A percentile compares a stretch with the other conserved stretches of the same genome.
Conservation (phyloP, 805 yeast species). For the Lipomyces oligophaga region DNA sequence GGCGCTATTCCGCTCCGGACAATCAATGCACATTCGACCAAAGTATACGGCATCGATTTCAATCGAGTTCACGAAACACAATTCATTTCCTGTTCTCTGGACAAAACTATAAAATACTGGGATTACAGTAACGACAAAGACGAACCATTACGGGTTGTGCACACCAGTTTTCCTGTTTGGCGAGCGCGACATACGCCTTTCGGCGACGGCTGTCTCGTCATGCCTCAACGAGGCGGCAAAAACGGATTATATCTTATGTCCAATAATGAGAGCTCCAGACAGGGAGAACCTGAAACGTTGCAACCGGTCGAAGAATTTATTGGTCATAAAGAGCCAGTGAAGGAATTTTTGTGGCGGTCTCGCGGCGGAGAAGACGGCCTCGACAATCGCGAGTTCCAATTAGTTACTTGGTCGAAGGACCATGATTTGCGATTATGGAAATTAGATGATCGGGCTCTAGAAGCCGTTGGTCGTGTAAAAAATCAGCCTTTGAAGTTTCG, state of each 20-base stretch:
- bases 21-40: slow-evolving; percentile 73
- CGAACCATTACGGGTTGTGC: slow-evolving; percentile 55
- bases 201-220: slow-evolving; percentile 80
- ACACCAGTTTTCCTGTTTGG: slow-evolving; percentile 80
- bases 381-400: slow-evolving; percentile 78
- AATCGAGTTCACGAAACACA: slow-evolving; percentile 55
- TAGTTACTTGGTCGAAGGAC: slow-evolving; percentile 93
- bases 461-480: slow-evolving; percentile 39
- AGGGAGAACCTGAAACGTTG: slow-evolving; percentile 37
- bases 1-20: slow-evolving; percentile 71
- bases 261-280: slow-evolving; percentile 3
- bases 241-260: slow-evolving; percentile 55
- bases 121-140: slow-evolving; percentile 44
- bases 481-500: slow-evolving; percentile 40
- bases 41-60: slow-evolving; percentile 87
- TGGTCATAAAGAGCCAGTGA: slow-evolving; percentile 81
- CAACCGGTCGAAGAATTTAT: slow-evolving; percentile 58
- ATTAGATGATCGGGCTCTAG: slow-evolving; percentile 47
- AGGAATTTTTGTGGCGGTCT: slow-evolving; percentile 84
- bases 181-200: slow-evolving; percentile 86
- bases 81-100: slow-evolving; percentile 81
- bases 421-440: slow-evolving; percentile 84
- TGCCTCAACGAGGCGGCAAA: slow-evolving; percentile 86
- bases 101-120: slow-evolving; percentile 81
- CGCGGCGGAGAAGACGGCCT: slow-evolving; percentile 46